Base-by-base conservation (phyloP, 371 early-diverging fungal species). In the Mortierella sp. region DNA sequence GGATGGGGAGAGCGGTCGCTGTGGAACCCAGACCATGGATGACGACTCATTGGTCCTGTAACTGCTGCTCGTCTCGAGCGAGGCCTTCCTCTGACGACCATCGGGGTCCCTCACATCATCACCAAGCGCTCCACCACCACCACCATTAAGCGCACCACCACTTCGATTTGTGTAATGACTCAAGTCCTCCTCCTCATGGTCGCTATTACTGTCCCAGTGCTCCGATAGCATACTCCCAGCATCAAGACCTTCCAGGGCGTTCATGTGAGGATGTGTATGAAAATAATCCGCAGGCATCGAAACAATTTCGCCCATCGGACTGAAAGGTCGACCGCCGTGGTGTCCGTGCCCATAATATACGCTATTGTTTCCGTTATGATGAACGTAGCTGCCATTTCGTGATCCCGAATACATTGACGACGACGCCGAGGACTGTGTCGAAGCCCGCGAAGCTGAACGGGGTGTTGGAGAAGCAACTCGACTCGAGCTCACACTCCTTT, bases 141-240 rank as follows among this genome's bases (percentile, higher is more conserved):
- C 55, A 8, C 58, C 74, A 24, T 70, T 64, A 4, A 44, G 40
- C 7, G 39, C 44, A 37, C 29, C 43, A 14, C 41, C 41, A 1
- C 68, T 53, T 24, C 24, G 45, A n/a, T 16, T 64, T 13, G 34
- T 47, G 40, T 34, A 50, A 31, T 50, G 74, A 16, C 74, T 58
- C 29, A 65, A 58, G 44, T 63, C 29, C 3, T 71, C 70, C 31
- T 68, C 53, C 11, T 74, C 72, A 11, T 58, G 24, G 26, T 79
- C 75, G 50, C 71, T 79, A 19, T 58, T 53, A 45, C 61, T 68
- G 24, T 74, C 50, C 82, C 82, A 81, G 22, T 77, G 71, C 45
- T 74, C 71, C 0, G 82, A 77, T 4, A 77, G 50, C 48, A 81
- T 77, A 13, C 71, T 65, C 47, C 77, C 78, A 0, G 81, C 77